Percentiles rank a stretch among this genome's conserved stretches.
phyloP scores from a whole-genome alignment of 176 grass and related monocot genomes.

The Tillandsia leiboldiana region DNA sequence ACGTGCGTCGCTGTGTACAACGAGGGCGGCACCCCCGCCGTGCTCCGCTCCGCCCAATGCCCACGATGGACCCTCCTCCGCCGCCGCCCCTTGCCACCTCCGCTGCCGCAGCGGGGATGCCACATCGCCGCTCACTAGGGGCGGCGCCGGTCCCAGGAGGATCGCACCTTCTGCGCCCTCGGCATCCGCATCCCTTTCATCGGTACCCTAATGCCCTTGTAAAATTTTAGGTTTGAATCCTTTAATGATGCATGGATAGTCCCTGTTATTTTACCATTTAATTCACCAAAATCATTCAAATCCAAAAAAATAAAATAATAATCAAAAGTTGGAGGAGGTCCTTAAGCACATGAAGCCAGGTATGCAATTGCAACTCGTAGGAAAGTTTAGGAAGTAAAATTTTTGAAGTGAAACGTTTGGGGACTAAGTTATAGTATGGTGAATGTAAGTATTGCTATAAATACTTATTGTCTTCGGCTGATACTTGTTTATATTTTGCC shows the following conservation, averaged over 20 bases:
- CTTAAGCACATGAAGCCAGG: too few relatives aligned
- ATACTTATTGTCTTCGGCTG: slow-evolving; percentile 1
- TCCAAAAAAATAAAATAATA: too few relatives aligned
- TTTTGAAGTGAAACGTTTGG: too few relatives aligned
- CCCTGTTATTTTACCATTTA: not conserved
- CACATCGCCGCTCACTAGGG: slow-evolving; percentile 49
- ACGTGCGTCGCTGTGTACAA: slow-evolving; percentile 69
- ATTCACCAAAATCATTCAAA: not conserved
- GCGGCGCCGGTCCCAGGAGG: slow-evolving; percentile 69
- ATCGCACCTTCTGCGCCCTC: slow-evolving; percentile 62
- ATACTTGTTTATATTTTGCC: slow-evolving; percentile 19
- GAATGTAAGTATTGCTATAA: too few relatives aligned
- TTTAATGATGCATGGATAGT: not conserved
- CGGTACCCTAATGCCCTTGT: slow-evolving; percentile 20
- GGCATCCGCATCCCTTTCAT: slow-evolving; percentile 82
- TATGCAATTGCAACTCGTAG: too few relatives aligned
- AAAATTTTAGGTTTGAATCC: not conserved
- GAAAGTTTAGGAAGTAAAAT: too few relatives aligned
- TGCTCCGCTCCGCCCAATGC: slow-evolving; percentile 75
- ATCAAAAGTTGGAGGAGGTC: too few relatives aligned
- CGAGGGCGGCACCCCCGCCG: slow-evolving; percentile 76
- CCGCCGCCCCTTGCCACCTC: slow-evolving; percentile 4
- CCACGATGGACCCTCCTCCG: slow-evolving; percentile 64
- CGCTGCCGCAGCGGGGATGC: slow-evolving; percentile 34
- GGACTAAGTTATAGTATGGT: too few relatives aligned